Evolutionary conservation across 1,139 yeast species (phyloP).

Genomic region (Debaryomyces udenii): DNA sequence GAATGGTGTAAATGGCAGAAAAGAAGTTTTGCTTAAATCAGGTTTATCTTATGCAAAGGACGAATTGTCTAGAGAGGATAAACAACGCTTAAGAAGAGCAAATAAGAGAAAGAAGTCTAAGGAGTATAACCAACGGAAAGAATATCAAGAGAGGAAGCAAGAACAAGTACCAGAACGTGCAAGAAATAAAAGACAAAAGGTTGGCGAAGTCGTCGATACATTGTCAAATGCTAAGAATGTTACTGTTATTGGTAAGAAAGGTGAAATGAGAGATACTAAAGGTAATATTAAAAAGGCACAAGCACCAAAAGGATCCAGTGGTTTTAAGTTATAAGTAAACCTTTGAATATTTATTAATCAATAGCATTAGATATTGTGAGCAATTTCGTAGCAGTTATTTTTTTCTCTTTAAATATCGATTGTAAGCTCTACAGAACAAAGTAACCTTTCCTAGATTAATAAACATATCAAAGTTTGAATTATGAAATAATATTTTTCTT

Average conservation of each 20-base stretch:
- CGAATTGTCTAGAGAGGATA: constrained; percentile 84
- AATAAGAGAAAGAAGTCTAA: constrained; percentile 79
- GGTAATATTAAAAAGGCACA: constrained; percentile 59
- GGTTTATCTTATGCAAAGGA: constrained; percentile 84
- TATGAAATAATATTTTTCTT: too few relatives aligned
- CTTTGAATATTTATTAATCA: too few relatives aligned
- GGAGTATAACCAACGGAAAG: constrained; percentile 42
- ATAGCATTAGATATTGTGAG: too few relatives aligned
- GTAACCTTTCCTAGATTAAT: too few relatives aligned
- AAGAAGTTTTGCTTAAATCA: constrained; percentile 72
- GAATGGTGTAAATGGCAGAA: constrained; percentile 38
- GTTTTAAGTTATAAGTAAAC: constrained; percentile 5
- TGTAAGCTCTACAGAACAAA: too few relatives aligned
- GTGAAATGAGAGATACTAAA: constrained; percentile 71
- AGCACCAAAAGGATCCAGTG: constrained; percentile 5
- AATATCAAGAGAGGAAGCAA: constrained; percentile 25
- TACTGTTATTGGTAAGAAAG: constrained; percentile 77
- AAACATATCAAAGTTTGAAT: too few relatives aligned
- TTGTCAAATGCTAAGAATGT: constrained; percentile 75
- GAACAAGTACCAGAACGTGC: constrained; percentile 17
- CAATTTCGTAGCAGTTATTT: too few relatives aligned
- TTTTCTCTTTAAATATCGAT: too few relatives aligned
- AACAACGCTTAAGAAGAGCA: constrained; percentile 84
- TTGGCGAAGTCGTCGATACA: constrained; percentile 70
- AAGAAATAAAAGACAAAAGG: constrained; percentile 54